phyloP scores from a whole-genome alignment of 2,329 filamentous ascomycete species.

The Sarocladiaceae sp. region DNA sequence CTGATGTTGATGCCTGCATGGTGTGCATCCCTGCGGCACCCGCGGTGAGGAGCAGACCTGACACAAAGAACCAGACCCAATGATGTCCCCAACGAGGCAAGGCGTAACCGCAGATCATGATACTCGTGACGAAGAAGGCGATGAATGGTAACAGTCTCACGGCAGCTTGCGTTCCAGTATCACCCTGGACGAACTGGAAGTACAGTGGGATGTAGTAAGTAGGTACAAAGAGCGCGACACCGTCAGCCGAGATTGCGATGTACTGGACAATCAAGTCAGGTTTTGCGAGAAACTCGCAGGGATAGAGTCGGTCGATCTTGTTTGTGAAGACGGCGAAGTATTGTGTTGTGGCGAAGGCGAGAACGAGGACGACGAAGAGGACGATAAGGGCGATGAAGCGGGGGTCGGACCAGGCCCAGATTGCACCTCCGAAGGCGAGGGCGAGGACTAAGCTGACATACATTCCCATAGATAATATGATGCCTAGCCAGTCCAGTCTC shows the following conservation, averaged over 20 bases:
- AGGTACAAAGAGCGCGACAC: slow-evolving; percentile 17
- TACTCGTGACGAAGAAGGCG: slow-evolving; percentile 27
- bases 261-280: slow-evolving; percentile 32
- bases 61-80: neutral
- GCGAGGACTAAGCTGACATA: slow-evolving; percentile 39
- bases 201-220: slow-evolving; percentile 46
- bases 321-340: neutral
- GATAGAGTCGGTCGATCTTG: slow-evolving; percentile 30
- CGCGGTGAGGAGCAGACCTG: slow-evolving; percentile 16
- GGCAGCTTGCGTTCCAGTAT: slow-evolving; percentile 29
- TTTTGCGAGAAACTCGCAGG: slow-evolving; percentile 31
- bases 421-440: slow-evolving; percentile 42
- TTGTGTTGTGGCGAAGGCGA: neutral
- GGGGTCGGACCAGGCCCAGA: slow-evolving; percentile 36
- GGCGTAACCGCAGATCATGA: slow-evolving; percentile 6
- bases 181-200: slow-evolving; percentile 42
- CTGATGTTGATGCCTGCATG: slow-evolving; percentile 17
- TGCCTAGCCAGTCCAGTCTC: slow-evolving; percentile 40
- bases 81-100: neutral
- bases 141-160: slow-evolving; percentile 37
- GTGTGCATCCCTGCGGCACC: slow-evolving; percentile 31
- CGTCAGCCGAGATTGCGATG: slow-evolving; percentile 29
- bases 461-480: slow-evolving; percentile 34
- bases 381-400: neutral
- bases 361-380: neutral